Evolutionary conservation across 192 early-diverging fungal genomes (phyloP).

Genomic region (Coemansia sp.): DNA sequence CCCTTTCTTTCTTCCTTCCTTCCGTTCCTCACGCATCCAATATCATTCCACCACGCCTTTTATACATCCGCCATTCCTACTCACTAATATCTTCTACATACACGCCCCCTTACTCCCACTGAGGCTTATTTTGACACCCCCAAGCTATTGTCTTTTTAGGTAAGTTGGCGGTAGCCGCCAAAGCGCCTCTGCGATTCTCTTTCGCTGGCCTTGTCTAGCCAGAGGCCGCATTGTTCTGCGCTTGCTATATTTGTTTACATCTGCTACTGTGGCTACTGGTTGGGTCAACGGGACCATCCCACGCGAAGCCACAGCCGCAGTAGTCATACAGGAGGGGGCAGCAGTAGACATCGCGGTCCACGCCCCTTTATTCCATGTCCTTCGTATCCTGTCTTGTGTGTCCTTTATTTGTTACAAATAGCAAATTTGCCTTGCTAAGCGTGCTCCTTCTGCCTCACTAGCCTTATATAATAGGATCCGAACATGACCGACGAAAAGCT

Average conservation of each 20-base stretch:
- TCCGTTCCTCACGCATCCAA: neutral
- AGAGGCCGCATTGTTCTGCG: no score
- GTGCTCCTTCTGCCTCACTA: no score
- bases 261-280: neutral
- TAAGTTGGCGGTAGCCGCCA: neutral
- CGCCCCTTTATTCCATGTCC: neutral
- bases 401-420: neutral
- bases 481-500: neutral
- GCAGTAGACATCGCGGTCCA: neutral
- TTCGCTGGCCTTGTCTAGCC: neutral
- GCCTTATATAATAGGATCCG: neutral
- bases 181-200: neutral
- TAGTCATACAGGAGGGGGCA: neutral
- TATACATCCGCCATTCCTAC: neutral
- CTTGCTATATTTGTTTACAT: neutral
- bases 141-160: neutral
- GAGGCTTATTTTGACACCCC: neutral
- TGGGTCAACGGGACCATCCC: neutral
- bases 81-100: no score
- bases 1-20: neutral
- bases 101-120: neutral
- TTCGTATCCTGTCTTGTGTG: neutral
- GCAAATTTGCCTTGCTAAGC: no score
- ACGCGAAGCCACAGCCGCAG: neutral
- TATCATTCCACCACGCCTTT: neutral